Base-by-base conservation (phyloP, 2,329 filamentous ascomycete genomes). In the Ceratocystis albifundus region DNA sequence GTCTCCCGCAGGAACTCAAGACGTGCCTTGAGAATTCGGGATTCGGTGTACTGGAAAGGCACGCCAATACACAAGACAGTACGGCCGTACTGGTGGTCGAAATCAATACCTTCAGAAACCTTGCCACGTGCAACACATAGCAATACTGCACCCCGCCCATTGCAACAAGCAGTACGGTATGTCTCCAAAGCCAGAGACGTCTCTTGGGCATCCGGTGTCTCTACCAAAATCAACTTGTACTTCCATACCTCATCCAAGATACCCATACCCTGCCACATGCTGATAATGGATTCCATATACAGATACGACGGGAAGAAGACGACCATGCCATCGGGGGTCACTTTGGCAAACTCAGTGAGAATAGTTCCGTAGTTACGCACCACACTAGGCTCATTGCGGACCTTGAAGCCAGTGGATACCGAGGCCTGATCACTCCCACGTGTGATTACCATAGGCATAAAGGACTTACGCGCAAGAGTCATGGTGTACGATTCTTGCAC, bases 221-320 rank as follows among this genome's bases (percentile, higher is more conserved):
- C 94, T 68, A 99, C 94, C 6, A 99, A 82, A 70, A 99, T 96
- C 70, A 99, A 83, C 75, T 99, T 99, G 80, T 96, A 96, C 76
- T 96, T 96, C 94, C 94, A 99, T 41, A 99, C 91, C 74, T 94
- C 89, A 76, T 99, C 94, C 45, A 99, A 80, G 69, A 97, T 96
- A 30, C 91, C 91, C 92, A 97, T 97, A 66, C 90, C 91, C 75
- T 99, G 94, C 94, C 94, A 99, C 86, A 96, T 96, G 74, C 88
- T 93, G 74, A 99, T 96, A 74, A 97, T 97, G 64, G 88, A 94
- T 74, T 99, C 94, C 94, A 99, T 97, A 78, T 99, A 99, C 1
- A 99, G 82, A 72, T 99, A 99, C 0, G 91, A 96, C 0, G 94
- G 95, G 74, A 99, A 99, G 80, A 99, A 99, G 48, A 99, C 94